phyloP scores from a whole-genome alignment of 129 eudicot genomes.

The Flaveria linearis region DNA sequence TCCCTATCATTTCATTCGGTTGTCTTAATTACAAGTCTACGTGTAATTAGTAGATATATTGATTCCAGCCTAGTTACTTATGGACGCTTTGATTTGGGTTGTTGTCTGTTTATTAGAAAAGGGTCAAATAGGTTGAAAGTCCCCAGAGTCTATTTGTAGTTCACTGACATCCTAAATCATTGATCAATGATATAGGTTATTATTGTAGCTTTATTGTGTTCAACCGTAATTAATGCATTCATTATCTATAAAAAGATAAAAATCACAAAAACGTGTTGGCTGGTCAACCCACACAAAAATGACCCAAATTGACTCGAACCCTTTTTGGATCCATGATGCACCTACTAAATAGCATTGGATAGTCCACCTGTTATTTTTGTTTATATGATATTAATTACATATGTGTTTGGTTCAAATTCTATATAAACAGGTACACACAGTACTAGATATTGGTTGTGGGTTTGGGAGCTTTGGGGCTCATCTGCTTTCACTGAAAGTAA shows the following conservation, averaged over 20 bases:
- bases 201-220: background rate
- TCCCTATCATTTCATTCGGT: background rate
- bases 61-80: background rate
- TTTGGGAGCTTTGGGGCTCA: slow-evolving; percentile 98
- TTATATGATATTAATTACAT: background rate
- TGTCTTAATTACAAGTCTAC: background rate
- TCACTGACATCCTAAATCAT: background rate
- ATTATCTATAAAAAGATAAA: background rate
- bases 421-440: slow-evolving; percentile 63
- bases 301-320: background rate
- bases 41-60: background rate
- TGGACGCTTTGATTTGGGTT: background rate
- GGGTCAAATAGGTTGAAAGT: background rate
- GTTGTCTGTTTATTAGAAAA: background rate
- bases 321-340: background rate
- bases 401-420: slow-evolving; percentile 8
- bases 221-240: background rate
- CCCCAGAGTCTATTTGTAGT: background rate
- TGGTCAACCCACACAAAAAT: background rate
- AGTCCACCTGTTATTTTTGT: background rate
- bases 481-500: slow-evolving; percentile 73
- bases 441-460: slow-evolving; percentile 93
- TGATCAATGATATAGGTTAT: background rate
- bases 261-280: background rate
- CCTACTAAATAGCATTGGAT: background rate